phyloP scores from a whole-genome alignment of 1,139 yeast species.

The Geotrichum cucujoidarum region DNA sequence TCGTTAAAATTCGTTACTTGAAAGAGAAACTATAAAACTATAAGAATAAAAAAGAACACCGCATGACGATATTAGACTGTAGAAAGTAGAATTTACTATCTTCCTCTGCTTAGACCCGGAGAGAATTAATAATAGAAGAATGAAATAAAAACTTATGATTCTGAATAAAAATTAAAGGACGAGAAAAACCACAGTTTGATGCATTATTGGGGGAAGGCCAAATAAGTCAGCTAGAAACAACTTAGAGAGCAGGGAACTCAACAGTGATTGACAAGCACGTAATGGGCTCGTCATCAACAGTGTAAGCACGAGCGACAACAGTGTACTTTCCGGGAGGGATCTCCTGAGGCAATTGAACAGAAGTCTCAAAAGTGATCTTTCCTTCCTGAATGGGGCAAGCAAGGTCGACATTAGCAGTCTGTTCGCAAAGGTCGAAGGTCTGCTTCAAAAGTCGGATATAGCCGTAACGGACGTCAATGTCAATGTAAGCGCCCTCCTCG shows the following conservation, averaged over 20 bases:
- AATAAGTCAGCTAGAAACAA: background rate
- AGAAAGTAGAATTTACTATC: too few relatives aligned
- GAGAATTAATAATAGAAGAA: background rate
- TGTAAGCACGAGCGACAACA: conserved; percentile 84
- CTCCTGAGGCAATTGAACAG: conserved; percentile 81
- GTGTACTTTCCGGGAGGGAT: conserved; percentile 93
- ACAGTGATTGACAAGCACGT: conserved; percentile 83
- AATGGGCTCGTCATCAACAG: conserved; percentile 70
- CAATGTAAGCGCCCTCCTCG: conserved; percentile 85
- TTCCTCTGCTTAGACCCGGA: too few relatives aligned
- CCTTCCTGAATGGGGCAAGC: conserved; percentile 77
- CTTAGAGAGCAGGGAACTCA: conserved; percentile 32
- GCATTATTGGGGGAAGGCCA: background rate
- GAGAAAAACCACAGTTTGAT: background rate
- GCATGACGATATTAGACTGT: too few relatives aligned
- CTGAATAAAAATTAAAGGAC: background rate
- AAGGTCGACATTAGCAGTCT: conserved; percentile 70
- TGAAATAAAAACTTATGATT: background rate
- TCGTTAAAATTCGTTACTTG: too few relatives aligned
- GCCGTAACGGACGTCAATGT: conserved; percentile 88
- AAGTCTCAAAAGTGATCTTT: conserved; percentile 55
- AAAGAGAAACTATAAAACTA: too few relatives aligned
- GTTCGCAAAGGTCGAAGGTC: conserved; percentile 86
- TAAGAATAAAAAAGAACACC: too few relatives aligned
- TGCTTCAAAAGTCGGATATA: conserved; percentile 81